Evolutionary conservation across 1,284 basidiomycete genomes (phyloP).

Genomic region (Neonothopanus nambi): DNA sequence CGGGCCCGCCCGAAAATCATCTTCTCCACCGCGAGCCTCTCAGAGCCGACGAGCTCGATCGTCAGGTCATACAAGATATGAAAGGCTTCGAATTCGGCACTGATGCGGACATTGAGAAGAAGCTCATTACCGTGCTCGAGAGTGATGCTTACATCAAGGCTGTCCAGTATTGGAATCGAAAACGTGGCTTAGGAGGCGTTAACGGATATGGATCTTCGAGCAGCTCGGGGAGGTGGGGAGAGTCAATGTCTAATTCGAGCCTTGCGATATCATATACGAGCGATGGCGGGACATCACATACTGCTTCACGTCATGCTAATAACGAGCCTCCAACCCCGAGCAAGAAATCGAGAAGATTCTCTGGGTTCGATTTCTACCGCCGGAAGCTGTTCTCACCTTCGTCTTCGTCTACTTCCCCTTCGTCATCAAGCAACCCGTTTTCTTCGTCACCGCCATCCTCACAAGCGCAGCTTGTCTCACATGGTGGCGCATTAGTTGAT

Average conservation of each 20-base stretch:
- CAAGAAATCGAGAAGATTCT: constrained; percentile 74
- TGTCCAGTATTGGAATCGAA: constrained; percentile 78
- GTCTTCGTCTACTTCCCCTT: constrained; percentile 46
- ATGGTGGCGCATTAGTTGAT: constrained; percentile 27
- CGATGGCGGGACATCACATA: constrained; percentile 46
- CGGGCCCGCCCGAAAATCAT: constrained; percentile 79
- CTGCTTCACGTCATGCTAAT: constrained; percentile 26
- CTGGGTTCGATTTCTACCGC: constrained; percentile 93
- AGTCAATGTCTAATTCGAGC: constrained; percentile 63
- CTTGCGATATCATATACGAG: constrained; percentile 55
- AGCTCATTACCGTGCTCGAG: constrained; percentile 73
- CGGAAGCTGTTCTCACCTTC: constrained; percentile 84
- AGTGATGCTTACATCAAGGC: constrained; percentile 79
- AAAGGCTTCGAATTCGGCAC: constrained; percentile 96
- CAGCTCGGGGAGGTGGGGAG: constrained; percentile 42
- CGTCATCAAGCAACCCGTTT: constrained; percentile 31
- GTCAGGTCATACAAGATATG: constrained; percentile 88
- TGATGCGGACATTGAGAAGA: constrained; percentile 81
- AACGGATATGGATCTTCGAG: constrained; percentile 42
- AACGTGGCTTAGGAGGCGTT: constrained; percentile 40
- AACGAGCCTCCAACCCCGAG: constrained; percentile 43
- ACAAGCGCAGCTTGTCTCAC: constrained; percentile 46
- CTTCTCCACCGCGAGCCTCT: constrained; percentile 89
- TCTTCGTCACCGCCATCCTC: constrained; percentile 47
- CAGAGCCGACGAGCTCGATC: constrained; percentile 84